These are phyloP conservation scores for Lentinula raphanica DNA, from an alignment of 768 basidiomycete genomes.

Conservation along the genomic window DNA sequence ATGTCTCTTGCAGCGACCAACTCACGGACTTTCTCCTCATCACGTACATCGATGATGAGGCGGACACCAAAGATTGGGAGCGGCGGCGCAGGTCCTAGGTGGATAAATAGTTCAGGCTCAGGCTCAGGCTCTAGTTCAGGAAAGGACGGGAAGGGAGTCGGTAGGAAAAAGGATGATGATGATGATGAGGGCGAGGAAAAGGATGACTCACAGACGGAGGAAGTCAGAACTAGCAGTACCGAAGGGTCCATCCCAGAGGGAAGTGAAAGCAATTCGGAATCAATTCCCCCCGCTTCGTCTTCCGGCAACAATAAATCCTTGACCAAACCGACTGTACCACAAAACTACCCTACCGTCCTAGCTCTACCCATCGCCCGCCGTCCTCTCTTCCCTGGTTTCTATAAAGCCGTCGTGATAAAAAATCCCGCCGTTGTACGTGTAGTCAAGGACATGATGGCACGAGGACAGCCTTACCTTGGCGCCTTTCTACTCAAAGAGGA, in stretches of 20 bases:
- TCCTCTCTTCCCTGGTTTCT: slow-evolving; percentile 95
- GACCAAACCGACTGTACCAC: slow-evolving; percentile 84
- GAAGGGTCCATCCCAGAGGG: not conserved
- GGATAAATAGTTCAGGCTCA: slow-evolving; percentile 5
- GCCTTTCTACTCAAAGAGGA: slow-evolving; percentile 96
- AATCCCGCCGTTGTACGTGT: slow-evolving; percentile 89
- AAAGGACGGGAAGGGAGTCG: slow-evolving; percentile 2
- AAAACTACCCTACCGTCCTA: slow-evolving; percentile 88
- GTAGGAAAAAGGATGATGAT: not conserved
- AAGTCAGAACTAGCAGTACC: not conserved
- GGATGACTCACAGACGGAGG: not conserved
- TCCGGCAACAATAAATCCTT: slow-evolving; percentile 47
- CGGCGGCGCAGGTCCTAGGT: slow-evolving; percentile 4
- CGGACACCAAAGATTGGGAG: not conserved
- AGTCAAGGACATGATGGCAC: slow-evolving; percentile 94
- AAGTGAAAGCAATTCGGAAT: not conserved
- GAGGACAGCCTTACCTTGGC: slow-evolving; percentile 94
- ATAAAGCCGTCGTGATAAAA: slow-evolving; percentile 93
- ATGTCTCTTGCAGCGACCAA: slow-evolving; percentile 1
- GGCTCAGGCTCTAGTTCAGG: slow-evolving; percentile 5
- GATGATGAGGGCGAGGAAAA: not conserved
- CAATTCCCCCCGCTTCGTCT: slow-evolving; percentile 13
- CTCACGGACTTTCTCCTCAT: slow-evolving; percentile 1
- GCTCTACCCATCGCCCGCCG: slow-evolving; percentile 93
- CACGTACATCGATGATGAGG: not conserved